These are phyloP conservation scores for Pseudocercospora pini-densiflorae DNA, from an alignment of 2,329 filamentous ascomycete species.

Conservation along the genomic window DNA sequence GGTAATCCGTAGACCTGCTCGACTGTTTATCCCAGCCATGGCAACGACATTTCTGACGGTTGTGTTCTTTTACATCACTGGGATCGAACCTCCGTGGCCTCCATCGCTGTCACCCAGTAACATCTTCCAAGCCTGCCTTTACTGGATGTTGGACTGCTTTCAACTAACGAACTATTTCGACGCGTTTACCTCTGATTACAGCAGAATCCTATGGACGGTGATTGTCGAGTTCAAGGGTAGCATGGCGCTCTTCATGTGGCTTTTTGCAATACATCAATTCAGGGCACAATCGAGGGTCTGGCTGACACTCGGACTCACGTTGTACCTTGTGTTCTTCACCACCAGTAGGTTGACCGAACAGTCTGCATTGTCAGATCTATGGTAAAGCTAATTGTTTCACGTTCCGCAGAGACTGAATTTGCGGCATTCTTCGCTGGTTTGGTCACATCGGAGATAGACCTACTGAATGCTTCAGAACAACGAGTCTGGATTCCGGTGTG, in stretches of 20 bases:
- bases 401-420: slow-evolving; percentile 58
- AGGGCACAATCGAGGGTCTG: slow-evolving; percentile 20
- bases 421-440: slow-evolving; percentile 65
- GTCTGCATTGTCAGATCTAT: not conserved
- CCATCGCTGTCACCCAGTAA: slow-evolving; percentile 38
- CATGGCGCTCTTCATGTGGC: slow-evolving; percentile 62
- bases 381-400: not conserved
- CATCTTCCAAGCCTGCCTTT: slow-evolving; percentile 55
- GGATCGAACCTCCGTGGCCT: slow-evolving; percentile 25
- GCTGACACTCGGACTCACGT: slow-evolving; percentile 21
- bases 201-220: slow-evolving; percentile 58
- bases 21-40: slow-evolving; percentile 57
- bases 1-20: slow-evolving; percentile 54
- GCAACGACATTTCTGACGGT: slow-evolving; percentile 59
- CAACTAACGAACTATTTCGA: slow-evolving; percentile 34
- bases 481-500: slow-evolving; percentile 21
- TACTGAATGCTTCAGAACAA: slow-evolving; percentile 52
- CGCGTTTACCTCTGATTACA: slow-evolving; percentile 25
- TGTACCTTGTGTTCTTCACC: slow-evolving; percentile 22
- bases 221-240: slow-evolving; percentile 68
- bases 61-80: slow-evolving; percentile 57
- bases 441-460: slow-evolving; percentile 64
- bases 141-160: slow-evolving; percentile 62
- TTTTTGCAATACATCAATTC: slow-evolving; percentile 53
- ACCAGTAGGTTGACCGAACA: slow-evolving; percentile 9